phyloP scores from a whole-genome alignment of 73 alveolate genomes.

The Paramecium tetraurelia region DNA sequence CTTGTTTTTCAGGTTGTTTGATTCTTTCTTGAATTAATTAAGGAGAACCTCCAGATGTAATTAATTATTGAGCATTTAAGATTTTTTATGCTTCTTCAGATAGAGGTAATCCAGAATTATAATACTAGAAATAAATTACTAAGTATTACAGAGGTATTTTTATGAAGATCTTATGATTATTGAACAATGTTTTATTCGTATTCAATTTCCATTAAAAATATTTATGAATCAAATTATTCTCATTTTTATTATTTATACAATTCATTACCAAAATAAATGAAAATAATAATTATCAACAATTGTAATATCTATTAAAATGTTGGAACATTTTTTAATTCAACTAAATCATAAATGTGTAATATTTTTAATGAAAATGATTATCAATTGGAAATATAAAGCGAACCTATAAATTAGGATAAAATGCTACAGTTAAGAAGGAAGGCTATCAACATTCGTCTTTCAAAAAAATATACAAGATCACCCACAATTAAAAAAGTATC shows the following conservation, averaged over 20 bases:
- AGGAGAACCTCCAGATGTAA: constrained; percentile 21
- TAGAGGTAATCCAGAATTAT: neutral
- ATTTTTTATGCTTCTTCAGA: neutral
- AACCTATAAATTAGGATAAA: no score
- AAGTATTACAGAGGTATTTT: neutral
- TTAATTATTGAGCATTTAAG: neutral
- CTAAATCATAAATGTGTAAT: no score
- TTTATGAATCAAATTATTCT: neutral
- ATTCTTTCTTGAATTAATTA: neutral
- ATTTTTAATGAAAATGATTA: no score
- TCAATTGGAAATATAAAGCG: no score
- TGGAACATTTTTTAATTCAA: no score
- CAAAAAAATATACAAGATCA: no score
- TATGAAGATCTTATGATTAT: neutral
- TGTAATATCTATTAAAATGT: no score
- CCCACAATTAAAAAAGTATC: no score
- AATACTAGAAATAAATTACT: neutral
- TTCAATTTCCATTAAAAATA: constrained; percentile 16
- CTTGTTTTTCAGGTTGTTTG: neutral
- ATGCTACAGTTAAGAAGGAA: no score
- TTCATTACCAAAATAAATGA: neutral
- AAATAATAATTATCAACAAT: no score
- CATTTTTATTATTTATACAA: neutral
- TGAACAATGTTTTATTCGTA: neutral
- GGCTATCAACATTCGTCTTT: no score